phyloP scores from a whole-genome alignment of 164 flowering plant species.

The Paratinospora sagittata region DNA sequence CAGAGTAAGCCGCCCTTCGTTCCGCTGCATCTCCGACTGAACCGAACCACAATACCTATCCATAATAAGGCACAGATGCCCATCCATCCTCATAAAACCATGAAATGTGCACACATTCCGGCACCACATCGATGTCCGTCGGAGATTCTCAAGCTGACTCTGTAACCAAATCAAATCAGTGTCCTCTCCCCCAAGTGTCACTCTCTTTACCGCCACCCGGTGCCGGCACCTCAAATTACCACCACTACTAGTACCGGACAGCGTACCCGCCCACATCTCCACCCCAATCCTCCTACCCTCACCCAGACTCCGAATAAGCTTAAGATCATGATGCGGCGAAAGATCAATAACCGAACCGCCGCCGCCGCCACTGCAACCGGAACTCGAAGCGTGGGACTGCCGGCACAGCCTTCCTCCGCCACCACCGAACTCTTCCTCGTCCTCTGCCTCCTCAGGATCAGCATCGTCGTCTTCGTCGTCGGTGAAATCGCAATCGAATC shows the following conservation, averaged over 20 bases:
- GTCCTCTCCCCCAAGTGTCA: constrained; percentile 56
- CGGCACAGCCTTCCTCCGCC: constrained; percentile 21
- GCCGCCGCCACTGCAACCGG: constrained; percentile 38
- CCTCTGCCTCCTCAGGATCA: constrained; percentile 21
- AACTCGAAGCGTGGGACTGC: constrained; percentile 35
- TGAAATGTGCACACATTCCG: constrained; percentile 91
- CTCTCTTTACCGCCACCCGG: constrained; percentile 77
- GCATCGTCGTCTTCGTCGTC: constrained; percentile 39
- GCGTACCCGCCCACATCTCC: constrained; percentile 67
- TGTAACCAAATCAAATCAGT: constrained; percentile 71
- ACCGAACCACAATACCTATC: constrained; percentile 83
- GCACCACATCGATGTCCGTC: constrained; percentile 89
- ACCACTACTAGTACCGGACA: constrained; percentile 12
- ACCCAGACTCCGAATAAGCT: constrained; percentile 43
- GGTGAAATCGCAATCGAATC: constrained; percentile 33
- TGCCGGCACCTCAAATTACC: constrained; percentile 40
- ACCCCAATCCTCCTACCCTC: constrained; percentile 51
- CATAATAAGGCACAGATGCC: constrained; percentile 61
- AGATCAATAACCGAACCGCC: constrained; percentile 56
- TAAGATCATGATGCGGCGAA: constrained; percentile 50
- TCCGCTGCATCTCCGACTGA: constrained; percentile 74
- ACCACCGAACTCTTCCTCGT: constrained; percentile 25
- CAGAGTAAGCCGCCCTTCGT: constrained; percentile 84
- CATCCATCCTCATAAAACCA: constrained; percentile 64
- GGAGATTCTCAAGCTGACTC: constrained; percentile 62